These are phyloP conservation scores for Elongisporangium undulatum DNA, from an alignment of 352 stramenopile genomes.

Conservation along the genomic window DNA sequence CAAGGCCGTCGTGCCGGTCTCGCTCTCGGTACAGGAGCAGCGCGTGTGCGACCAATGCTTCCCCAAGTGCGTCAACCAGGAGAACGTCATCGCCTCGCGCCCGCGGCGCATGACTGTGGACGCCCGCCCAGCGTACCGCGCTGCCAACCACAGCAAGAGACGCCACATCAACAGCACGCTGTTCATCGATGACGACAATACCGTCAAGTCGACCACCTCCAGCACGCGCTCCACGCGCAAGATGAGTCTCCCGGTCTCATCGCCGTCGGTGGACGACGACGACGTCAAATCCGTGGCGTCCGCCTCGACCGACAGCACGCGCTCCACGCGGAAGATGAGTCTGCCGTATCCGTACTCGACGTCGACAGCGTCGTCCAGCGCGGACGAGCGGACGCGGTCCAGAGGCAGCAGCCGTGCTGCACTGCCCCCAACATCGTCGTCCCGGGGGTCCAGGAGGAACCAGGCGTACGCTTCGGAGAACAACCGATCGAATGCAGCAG, in stretches of 20 bases:
- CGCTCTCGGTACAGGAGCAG: conserved; percentile 57
- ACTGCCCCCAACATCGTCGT: neutral
- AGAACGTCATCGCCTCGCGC: conserved; percentile 10
- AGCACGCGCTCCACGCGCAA: neutral
- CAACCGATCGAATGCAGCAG: neutral
- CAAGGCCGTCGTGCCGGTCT: conserved; percentile 59
- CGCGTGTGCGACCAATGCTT: conserved; percentile 75
- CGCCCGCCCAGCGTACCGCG: neutral
- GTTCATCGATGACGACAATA: neutral
- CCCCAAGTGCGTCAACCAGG: conserved; percentile 35
- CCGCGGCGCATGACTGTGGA: conserved; percentile 9
- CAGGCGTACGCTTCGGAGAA: neutral
- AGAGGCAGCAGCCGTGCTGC: neutral
- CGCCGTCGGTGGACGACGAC: neutral
- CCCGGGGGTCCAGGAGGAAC: neutral
- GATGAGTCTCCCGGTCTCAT: neutral
- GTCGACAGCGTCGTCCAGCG: neutral
- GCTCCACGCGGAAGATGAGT: conserved; percentile 2
- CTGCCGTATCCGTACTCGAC: neutral
- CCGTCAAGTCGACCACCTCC: neutral
- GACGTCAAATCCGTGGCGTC: neutral
- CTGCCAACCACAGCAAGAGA: neutral
- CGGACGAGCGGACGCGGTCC: neutral
- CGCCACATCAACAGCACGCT: neutral
- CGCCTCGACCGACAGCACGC: conserved; percentile 6